Percentiles rank a stretch among this genome's conserved stretches.
Evolutionary conservation across 1,284 basidiomycete species (phyloP).

Genomic region (Vanrija pseudolonga): DNA sequence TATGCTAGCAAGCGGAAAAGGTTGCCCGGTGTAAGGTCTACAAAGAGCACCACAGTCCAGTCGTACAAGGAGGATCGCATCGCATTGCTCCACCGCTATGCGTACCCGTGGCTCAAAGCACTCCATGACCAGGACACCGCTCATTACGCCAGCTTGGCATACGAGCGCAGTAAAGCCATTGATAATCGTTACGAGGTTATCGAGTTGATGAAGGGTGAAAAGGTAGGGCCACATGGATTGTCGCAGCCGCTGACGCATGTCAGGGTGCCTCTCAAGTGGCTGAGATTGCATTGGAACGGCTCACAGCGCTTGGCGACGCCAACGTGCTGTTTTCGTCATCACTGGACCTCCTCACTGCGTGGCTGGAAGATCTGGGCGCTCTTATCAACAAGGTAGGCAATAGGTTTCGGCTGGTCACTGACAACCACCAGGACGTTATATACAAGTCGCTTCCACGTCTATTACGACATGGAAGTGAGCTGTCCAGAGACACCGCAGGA

Average conservation of each 20-base stretch:
- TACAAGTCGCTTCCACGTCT: constrained; percentile 57
- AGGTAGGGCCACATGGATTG: not conserved
- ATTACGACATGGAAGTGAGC: constrained; percentile 47
- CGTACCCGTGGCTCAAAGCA: constrained; percentile 60
- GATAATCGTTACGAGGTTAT: constrained; percentile 11
- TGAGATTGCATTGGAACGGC: constrained; percentile 27
- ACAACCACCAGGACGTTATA: constrained; percentile 24
- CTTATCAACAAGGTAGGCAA: constrained; percentile 24
- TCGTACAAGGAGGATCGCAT: constrained; percentile 58
- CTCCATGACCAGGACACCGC: constrained; percentile 59
- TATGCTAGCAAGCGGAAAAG: constrained; percentile 33
- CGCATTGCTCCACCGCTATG: constrained; percentile 60
- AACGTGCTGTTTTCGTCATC: constrained; percentile 59
- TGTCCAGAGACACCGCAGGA: constrained; percentile 49
- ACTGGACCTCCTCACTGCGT: constrained; percentile 61
- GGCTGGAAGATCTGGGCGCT: constrained; percentile 55
- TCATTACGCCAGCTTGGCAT: constrained; percentile 47
- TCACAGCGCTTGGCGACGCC: constrained; percentile 28
- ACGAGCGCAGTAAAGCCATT: constrained; percentile 30
- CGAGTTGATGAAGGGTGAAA: constrained; percentile 12
- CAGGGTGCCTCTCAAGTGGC: constrained; percentile 27
- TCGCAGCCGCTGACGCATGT: not conserved
- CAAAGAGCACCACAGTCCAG: constrained; percentile 49
- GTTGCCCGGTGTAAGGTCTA: constrained; percentile 63
- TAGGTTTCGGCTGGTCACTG: not conserved